These are phyloP conservation scores for Penicillium goetzii DNA, from an alignment of 495 filamentous ascomycete species.

Conservation along the genomic window DNA sequence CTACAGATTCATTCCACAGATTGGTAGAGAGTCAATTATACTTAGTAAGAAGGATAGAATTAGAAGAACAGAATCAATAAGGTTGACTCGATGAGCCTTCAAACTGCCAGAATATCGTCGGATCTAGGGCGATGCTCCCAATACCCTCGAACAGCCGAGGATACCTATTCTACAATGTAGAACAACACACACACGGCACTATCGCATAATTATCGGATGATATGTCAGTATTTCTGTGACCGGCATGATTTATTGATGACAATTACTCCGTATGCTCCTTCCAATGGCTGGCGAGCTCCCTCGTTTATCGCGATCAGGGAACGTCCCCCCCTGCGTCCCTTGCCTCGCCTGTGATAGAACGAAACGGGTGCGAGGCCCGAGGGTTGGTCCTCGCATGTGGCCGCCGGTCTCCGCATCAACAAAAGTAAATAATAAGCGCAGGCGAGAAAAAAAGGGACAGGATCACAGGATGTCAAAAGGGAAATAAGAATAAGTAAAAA, in stretches of 20 bases:
- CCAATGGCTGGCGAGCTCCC: not conserved
- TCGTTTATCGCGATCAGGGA: not conserved
- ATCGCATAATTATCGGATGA: not conserved
- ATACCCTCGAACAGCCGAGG: not conserved
- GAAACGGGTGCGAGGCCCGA: slow-evolving; percentile 30
- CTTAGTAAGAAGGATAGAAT: not conserved
- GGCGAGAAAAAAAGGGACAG: not conserved
- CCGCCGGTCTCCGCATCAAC: slow-evolving; percentile 10
- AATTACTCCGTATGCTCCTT: not conserved
- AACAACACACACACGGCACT: not conserved
- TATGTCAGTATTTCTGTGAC: not conserved
- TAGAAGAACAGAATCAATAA: not conserved
- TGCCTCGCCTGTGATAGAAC: slow-evolving; percentile 28
- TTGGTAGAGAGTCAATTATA: too few relatives aligned
- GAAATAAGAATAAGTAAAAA: not conserved
- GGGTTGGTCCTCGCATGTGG: slow-evolving; percentile 25
- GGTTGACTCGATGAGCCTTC: not conserved
- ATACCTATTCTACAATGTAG: not conserved
- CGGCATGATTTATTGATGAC: slow-evolving; percentile 1
- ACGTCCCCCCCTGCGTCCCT: slow-evolving; percentile 13
- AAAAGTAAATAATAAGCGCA: slow-evolving; percentile 1
- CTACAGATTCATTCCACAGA: not conserved
- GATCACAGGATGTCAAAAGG: not conserved
- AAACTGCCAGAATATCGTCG: not conserved
- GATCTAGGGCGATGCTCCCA: not conserved